These are phyloP conservation scores for Lachnellula suecica DNA, from an alignment of 2,329 filamentous ascomycete genomes.

Conservation along the genomic window DNA sequence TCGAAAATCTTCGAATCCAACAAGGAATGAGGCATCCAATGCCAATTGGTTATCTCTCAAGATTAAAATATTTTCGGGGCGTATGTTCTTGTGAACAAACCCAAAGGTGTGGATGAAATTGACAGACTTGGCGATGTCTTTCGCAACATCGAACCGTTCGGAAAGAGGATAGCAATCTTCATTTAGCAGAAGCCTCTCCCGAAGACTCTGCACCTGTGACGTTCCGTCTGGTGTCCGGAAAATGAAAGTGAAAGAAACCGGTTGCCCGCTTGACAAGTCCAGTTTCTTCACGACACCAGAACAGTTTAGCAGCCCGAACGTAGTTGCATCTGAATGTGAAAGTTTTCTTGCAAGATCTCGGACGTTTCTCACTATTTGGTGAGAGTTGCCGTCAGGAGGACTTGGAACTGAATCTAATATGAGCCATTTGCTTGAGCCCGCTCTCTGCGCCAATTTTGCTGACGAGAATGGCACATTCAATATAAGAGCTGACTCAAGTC, in stretches of 20 bases:
- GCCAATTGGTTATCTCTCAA: conserved; percentile 6
- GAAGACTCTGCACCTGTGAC: neutral
- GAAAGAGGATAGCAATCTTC: conserved; percentile 5
- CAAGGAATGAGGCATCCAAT: conserved; percentile 5
- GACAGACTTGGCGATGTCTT: conserved; percentile 26
- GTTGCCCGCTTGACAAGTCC: neutral
- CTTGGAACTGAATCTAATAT: neutral
- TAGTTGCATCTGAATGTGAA: conserved; percentile 9
- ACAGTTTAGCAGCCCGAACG: conserved; percentile 15
- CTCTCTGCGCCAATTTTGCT: neutral
- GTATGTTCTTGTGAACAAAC: conserved; percentile 35
- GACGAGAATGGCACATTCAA: neutral
- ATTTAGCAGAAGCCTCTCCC: neutral
- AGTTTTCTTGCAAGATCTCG: conserved; percentile 14
- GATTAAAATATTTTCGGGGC: conserved; percentile 32
- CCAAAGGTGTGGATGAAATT: conserved; percentile 25
- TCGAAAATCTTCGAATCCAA: conserved; percentile 17
- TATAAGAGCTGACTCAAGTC: neutral
- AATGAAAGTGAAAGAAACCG: conserved; percentile 3
- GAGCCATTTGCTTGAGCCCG: neutral
- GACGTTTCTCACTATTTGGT: conserved; percentile 5
- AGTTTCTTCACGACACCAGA: conserved; percentile 12
- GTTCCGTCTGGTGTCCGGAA: conserved; percentile 1
- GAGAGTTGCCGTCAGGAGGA: neutral
- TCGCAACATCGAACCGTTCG: conserved; percentile 20